Evolutionary conservation across 352 stramenopile genomes (phyloP).

Genomic region (Pythium phragmitis): DNA sequence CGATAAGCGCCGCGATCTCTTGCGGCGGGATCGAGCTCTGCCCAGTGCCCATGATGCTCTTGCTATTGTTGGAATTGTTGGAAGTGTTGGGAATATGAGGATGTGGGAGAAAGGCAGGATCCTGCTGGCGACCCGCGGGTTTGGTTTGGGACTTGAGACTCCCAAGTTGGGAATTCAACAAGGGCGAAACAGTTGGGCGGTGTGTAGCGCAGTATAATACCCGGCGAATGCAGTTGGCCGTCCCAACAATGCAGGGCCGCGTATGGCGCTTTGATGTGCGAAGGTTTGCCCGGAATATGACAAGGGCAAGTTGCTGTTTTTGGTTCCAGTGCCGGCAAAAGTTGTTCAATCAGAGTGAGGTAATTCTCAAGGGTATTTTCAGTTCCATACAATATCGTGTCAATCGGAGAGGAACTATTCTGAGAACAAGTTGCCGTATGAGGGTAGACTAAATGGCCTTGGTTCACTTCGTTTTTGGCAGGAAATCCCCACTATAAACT

Average conservation of each 20-base stretch:
- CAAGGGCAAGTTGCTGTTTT: constrained; percentile 20
- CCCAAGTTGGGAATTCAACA: not conserved
- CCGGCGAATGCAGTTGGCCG: too few relatives aligned
- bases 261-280: not conserved
- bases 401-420: constrained; percentile 3
- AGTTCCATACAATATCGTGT: constrained; percentile 2
- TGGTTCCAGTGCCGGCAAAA: not conserved
- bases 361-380: constrained; percentile 1
- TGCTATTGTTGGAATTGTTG: not conserved
- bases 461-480: constrained; percentile 9
- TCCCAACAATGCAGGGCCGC: not conserved
- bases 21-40: constrained; percentile 74
- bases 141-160: not conserved
- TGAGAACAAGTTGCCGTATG: constrained; percentile 17
- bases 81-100: not conserved
- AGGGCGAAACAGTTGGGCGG: not conserved
- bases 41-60: constrained; percentile 62
- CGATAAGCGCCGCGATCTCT: constrained; percentile 65
- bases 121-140: not conserved
- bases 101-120: not conserved
- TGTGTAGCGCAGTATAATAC: not conserved
- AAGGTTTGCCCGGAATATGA: not conserved
- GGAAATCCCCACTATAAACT: constrained; percentile 2
- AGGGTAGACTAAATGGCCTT: not conserved
- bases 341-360: constrained; percentile 11